Conservation (phyloP, 805 yeast genomes). For the Starmerella geochares region DNA sequence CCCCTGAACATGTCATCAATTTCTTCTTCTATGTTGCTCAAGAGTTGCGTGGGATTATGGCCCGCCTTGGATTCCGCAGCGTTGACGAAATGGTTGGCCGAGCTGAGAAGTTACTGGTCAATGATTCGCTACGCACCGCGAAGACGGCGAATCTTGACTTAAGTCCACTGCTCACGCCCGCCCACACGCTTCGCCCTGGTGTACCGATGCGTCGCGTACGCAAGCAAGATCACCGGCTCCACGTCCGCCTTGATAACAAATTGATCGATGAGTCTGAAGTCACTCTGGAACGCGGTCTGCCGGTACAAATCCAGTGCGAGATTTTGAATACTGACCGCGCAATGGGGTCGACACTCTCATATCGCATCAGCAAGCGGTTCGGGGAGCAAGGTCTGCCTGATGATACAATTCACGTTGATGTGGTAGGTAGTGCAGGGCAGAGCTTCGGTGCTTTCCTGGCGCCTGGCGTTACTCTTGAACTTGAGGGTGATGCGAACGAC, state of each 20-base stretch:
- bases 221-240: slow-evolving; percentile 89
- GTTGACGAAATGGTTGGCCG: slow-evolving; percentile 97
- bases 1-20: slow-evolving; percentile 97
- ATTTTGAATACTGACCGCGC: slow-evolving; percentile 95
- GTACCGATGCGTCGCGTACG: slow-evolving; percentile 87
- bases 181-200: slow-evolving; percentile 91
- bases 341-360: slow-evolving; percentile 86
- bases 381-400: slow-evolving; percentile 92
- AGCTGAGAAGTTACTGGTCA: slow-evolving; percentile 77
- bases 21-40: slow-evolving; percentile 91
- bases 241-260: slow-evolving; percentile 88
- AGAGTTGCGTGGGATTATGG: slow-evolving; percentile 88
- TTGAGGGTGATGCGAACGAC: slow-evolving; percentile 97
- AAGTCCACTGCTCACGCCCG: slow-evolving; percentile 91
- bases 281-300: slow-evolving; percentile 92
- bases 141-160: slow-evolving; percentile 87
- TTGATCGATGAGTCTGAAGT: slow-evolving; percentile 91
- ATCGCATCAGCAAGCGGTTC: slow-evolving; percentile 82
- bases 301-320: slow-evolving; percentile 85
- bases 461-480: slow-evolving; percentile 85
- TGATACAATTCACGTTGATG: slow-evolving; percentile 88
- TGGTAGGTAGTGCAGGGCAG: slow-evolving; percentile 93
- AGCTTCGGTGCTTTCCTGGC: slow-evolving; percentile 97
- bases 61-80: slow-evolving; percentile 87
- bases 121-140: slow-evolving; percentile 75